Base-by-base conservation (phyloP, 1,139 yeast genomes). In the Pneumocystis wakefieldiae region DNA sequence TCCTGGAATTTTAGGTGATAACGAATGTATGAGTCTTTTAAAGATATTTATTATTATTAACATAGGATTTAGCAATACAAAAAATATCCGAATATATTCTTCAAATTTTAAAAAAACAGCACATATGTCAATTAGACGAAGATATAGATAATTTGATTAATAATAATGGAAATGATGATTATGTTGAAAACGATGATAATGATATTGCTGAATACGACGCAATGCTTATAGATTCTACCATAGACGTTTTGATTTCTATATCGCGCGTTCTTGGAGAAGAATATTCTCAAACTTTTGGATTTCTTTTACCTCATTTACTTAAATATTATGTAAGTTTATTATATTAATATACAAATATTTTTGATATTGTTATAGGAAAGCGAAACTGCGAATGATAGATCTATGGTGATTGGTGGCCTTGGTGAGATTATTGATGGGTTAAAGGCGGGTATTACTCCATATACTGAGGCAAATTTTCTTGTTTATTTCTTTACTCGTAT, bases 391-490 rank as follows among this genome's bases (percentile, higher is more conserved):
- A 76, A 77, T 67, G 92, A 87, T 79, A 83, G 97, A 74, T 87
- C 88, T 59, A 81, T 88, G 62, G 85, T 94, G 60, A 83, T 89
- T 69, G 97, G 97, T 68, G 87, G 94, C 59, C 78, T 90, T 68
- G 96, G 97, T 59, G 98, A 91, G 75, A 84, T 92, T 68, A 82
- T 88, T 63, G 81, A 82, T 65, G 94, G 94, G 65, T 78, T 92
- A 79, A 84, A 86, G 73, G 75, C 68, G 24, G 73, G 79, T 57
- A 75, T 82, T 67, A 84, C 88, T 70, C 87, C 87, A 66, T 85
- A 78, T 76, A 77, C 85, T 62, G 82, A 82, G 14, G 57, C 61
- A 14, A 29, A 24, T 19, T n/a, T 60, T 24, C 42, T 32, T 28
- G 15, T 62, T 37, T 39, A 36, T 29, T 37, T 64, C 3, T 28